A percentile compares a stretch with the other conserved stretches of the same genome.
These are phyloP conservation scores for Prunus campanulata DNA, from an alignment of 306 rosid species.

Conservation along the genomic window DNA sequence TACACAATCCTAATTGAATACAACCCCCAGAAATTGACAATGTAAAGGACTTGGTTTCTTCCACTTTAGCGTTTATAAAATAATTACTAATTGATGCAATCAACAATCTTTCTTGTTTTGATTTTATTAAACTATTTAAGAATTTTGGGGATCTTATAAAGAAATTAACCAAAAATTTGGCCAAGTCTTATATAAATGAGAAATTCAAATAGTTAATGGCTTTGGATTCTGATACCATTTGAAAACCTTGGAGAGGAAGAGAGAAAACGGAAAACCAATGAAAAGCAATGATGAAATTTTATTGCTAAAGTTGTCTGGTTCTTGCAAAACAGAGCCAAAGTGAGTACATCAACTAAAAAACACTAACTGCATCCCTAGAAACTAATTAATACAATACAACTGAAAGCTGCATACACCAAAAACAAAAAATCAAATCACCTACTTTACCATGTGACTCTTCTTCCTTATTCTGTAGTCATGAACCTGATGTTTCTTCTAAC, in stretches of 20 bases:
- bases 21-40: no score
- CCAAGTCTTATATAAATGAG: no score
- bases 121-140: no score
- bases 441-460: not conserved
- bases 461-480: not conserved
- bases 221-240: not conserved
- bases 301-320: not conserved
- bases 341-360: not conserved
- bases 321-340: not conserved
- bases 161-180: no score
- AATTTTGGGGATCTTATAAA: no score
- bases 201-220: not conserved
- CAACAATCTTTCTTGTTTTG: no score
- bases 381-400: not conserved
- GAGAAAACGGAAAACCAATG: not conserved
- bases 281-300: not conserved
- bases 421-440: not conserved
- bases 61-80: no score
- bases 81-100: no score
- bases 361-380: not conserved
- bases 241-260: not conserved
- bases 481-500: not conserved
- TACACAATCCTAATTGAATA: no score
- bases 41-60: no score
- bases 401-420: not conserved